Evolutionary conservation across 2,329 filamentous ascomycete species (phyloP).

Genomic region (Leptosphaerulina australis): DNA sequence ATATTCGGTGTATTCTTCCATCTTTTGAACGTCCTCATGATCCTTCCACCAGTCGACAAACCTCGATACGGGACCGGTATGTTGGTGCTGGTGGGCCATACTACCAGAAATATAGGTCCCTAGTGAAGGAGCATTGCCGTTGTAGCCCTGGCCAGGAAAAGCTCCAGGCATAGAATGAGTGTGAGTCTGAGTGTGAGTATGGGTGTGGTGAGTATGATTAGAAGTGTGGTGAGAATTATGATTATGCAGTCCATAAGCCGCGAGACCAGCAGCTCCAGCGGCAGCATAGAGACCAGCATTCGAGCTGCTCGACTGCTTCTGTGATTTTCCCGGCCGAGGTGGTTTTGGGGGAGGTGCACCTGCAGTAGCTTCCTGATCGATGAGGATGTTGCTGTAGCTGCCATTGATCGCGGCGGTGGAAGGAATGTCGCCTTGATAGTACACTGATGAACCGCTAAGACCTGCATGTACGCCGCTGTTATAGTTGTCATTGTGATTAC

Average conservation of each 20-base stretch:
- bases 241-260: slow-evolving; percentile 54
- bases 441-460: slow-evolving; percentile 25
- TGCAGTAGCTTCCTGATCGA: slow-evolving; percentile 35
- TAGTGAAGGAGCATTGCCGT: slow-evolving; percentile 25
- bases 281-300: slow-evolving; percentile 54
- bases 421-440: slow-evolving; percentile 37
- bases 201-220: slow-evolving; percentile 32
- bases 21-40: slow-evolving; percentile 67
- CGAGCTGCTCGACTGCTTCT: slow-evolving; percentile 53
- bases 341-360: slow-evolving; percentile 41
- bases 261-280: slow-evolving; percentile 55
- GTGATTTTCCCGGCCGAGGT: slow-evolving; percentile 47
- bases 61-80: slow-evolving; percentile 61
- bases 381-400: slow-evolving; percentile 43
- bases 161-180: slow-evolving; percentile 38
- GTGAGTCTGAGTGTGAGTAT: slow-evolving; percentile 41
- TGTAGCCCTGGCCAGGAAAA: slow-evolving; percentile 33
- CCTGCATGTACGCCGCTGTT: neutral
- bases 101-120: slow-evolving; percentile 37
- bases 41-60: slow-evolving; percentile 68
- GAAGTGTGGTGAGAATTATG: slow-evolving; percentile 40
- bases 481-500: slow-evolving; percentile 20
- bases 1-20: slow-evolving; percentile 71
- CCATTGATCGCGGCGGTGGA: slow-evolving; percentile 40
- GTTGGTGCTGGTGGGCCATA: slow-evolving; percentile 58